A percentile compares a stretch with the other conserved stretches of the same genome.
Evolutionary conservation across 257 asterid species (phyloP).

Genomic region (Echium plantagineum): DNA sequence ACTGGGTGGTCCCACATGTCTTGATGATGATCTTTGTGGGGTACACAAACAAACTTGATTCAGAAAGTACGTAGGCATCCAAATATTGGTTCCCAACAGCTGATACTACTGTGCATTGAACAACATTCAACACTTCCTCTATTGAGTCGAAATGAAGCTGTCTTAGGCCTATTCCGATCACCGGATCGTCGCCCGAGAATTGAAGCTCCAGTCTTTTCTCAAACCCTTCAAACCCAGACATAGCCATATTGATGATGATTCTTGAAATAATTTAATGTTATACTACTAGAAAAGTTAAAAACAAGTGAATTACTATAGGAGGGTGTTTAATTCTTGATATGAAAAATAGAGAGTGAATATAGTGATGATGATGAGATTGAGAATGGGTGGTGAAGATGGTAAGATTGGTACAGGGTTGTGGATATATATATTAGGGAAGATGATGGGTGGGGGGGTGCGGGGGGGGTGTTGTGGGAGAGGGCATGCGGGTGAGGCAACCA

Average conservation of each 20-base stretch:
- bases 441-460: conserved; percentile 2
- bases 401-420: conserved; percentile 49
- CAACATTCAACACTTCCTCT: conserved; percentile 62
- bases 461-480: conserved; percentile 7
- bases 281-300: too few relatives aligned
- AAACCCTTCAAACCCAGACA: conserved; percentile 94
- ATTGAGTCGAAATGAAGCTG: conserved; percentile 38
- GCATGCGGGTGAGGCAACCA: conserved; percentile 77
- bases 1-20: conserved; percentile 91
- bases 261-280: too few relatives aligned
- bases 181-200: conserved; percentile 66
- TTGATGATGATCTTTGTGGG: conserved; percentile 78
- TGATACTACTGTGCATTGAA: conserved; percentile 88
- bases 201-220: conserved; percentile 80
- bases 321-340: not conserved
- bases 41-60: conserved; percentile 81
- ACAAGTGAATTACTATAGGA: not conserved
- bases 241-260: conserved; percentile 45
- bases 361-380: too few relatives aligned
- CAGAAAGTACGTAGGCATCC: conserved; percentile 76
- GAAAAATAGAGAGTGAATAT: not conserved
- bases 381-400: conserved; percentile 26
- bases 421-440: conserved; percentile 26
- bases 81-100: conserved; percentile 67
- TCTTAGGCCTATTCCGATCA: conserved; percentile 50